These are phyloP conservation scores for Bodo saltans DNA, from an alignment of 78 protist species.

Conservation along the genomic window DNA sequence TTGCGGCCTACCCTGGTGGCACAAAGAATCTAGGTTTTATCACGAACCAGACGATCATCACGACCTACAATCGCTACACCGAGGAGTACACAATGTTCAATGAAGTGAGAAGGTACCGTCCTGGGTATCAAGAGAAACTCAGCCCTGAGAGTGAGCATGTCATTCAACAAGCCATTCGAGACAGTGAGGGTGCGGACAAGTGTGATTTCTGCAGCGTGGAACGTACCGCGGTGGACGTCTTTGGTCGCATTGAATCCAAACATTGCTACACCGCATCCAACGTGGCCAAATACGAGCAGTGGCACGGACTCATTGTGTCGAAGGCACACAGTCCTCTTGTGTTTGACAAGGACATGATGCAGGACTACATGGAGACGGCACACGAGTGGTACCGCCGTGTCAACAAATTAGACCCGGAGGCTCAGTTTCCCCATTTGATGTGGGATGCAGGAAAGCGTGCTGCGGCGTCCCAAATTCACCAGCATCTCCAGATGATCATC, in stretches of 20 bases:
- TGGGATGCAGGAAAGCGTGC: constrained; percentile 9
- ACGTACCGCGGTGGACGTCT: constrained; percentile 8
- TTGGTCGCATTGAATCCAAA: background rate
- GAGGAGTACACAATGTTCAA: constrained; percentile 15
- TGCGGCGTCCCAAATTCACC: constrained; percentile 14
- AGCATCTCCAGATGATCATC: constrained; percentile 16
- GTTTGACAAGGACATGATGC: background rate
- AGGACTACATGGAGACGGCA: constrained; percentile 8
- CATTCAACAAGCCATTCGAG: background rate
- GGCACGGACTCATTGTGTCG: constrained; percentile 3
- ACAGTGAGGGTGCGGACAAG: background rate
- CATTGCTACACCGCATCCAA: constrained; percentile 31
- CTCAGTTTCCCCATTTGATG: constrained; percentile 6
- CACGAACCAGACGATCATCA: background rate
- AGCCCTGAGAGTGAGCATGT: background rate
- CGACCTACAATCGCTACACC: background rate
- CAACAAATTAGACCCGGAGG: background rate
- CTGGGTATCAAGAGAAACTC: constrained; percentile 7
- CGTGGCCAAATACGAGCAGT: constrained; percentile 27
- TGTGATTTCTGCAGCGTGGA: constrained; percentile 23
- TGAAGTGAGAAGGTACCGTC: constrained; percentile 1
- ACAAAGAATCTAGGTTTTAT: background rate
- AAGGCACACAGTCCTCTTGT: background rate
- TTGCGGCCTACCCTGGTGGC: constrained; percentile 17
- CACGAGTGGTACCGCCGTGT: background rate